Evolutionary conservation across 2,329 filamentous ascomycete genomes (phyloP).

Genomic region (Hortaea werneckii): DNA sequence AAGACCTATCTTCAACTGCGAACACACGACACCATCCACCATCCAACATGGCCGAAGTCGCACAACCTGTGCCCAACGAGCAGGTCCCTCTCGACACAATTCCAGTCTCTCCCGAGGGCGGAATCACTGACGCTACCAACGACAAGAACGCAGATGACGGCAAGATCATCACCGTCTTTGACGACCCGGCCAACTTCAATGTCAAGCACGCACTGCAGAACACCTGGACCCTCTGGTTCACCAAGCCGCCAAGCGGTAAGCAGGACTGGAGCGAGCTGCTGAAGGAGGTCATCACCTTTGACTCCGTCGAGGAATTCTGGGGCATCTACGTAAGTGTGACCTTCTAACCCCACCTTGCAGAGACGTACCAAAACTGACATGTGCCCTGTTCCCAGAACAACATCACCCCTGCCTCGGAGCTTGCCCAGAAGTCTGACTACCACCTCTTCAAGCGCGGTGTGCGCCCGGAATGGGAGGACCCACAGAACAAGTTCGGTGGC

Average conservation of each 20-base stretch:
- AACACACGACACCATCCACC: not conserved
- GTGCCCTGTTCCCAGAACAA: slow-evolving; percentile 62
- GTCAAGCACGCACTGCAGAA: slow-evolving; percentile 98
- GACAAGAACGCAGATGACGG: slow-evolving; percentile 36
- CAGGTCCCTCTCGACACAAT: slow-evolving; percentile 47
- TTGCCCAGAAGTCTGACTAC: slow-evolving; percentile 96
- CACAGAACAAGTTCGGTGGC: slow-evolving; percentile 97
- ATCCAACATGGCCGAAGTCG: slow-evolving; percentile 25
- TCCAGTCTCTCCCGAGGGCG: slow-evolving; percentile 43
- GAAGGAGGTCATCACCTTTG: slow-evolving; percentile 97
- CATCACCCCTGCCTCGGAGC: slow-evolving; percentile 88
- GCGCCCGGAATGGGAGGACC: slow-evolving; percentile 96
- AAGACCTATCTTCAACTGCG: not conserved
- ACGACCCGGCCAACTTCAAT: slow-evolving; percentile 98
- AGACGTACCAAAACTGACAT: slow-evolving; percentile 2
- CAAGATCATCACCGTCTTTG: slow-evolving; percentile 85
- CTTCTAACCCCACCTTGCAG: not conserved
- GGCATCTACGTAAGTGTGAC: slow-evolving; percentile 80
- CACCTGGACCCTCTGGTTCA: slow-evolving; percentile 99
- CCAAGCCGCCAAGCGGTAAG: slow-evolving; percentile 91
- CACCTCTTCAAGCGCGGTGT: slow-evolving; percentile 98
- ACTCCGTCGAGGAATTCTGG: slow-evolving; percentile 99
- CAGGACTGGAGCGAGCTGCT: slow-evolving; percentile 97
- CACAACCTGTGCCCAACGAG: slow-evolving; percentile 19
- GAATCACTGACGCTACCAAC: slow-evolving; percentile 36